Conservation (phyloP, 2,329 filamentous ascomycete species). For the Penicillium expansum region DNA sequence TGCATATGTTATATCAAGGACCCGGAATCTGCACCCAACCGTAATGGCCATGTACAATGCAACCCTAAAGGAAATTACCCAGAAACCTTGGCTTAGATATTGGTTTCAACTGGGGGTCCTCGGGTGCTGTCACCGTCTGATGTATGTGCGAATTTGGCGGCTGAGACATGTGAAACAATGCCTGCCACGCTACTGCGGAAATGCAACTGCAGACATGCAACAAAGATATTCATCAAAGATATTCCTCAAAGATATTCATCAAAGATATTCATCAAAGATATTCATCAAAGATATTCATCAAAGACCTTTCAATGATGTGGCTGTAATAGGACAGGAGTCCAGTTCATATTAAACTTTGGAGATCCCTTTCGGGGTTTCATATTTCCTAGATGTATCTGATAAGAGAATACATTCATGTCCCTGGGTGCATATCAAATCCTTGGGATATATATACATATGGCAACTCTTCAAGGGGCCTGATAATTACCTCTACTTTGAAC, state of each 20-base stretch:
- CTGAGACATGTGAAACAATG: constrained; percentile 19
- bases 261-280: constrained; percentile 7
- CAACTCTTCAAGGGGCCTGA: background rate
- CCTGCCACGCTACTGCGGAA: constrained; percentile 13
- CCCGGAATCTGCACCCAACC: background rate
- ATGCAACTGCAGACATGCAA: constrained; percentile 1
- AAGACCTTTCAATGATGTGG: constrained; percentile 3
- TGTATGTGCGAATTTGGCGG: background rate
- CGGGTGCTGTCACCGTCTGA: background rate
- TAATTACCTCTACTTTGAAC: background rate
- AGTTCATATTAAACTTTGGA: background rate
- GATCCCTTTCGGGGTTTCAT: background rate
- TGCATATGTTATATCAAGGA: background rate
- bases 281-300: constrained; percentile 9
- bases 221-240: constrained; percentile 13
- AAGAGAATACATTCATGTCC: background rate
- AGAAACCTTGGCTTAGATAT: background rate
- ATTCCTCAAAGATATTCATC: constrained; percentile 1
- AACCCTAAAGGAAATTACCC: background rate
- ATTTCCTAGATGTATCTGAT: background rate
- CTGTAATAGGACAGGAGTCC: background rate
- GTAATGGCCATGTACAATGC: background rate
- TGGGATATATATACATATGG: background rate
- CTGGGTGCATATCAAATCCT: too few species aligned
- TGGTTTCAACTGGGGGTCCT: background rate